A percentile compares a stretch with the other conserved stretches of the same genome.
Conservation (phyloP, 306 rosid species). For the Chamaecrista fasciculata region DNA sequence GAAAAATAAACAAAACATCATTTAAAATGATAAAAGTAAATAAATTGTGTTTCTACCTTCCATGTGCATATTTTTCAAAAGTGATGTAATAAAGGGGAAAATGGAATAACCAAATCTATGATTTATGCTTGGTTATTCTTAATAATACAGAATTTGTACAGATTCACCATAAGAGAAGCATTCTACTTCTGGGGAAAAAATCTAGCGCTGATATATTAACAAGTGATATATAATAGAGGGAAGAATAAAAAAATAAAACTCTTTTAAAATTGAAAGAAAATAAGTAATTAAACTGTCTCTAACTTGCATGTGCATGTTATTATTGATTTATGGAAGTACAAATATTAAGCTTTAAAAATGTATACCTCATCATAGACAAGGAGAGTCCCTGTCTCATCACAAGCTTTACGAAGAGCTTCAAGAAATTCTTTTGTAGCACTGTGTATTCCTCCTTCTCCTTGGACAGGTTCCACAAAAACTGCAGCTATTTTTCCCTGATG, state of each 20-base stretch:
- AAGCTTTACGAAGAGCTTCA: conserved; percentile 62
- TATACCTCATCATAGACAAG: conserved; percentile 90
- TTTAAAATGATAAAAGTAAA: background rate
- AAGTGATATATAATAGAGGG: conserved; percentile 11
- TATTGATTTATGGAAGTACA: background rate
- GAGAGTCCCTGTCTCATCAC: conserved; percentile 79
- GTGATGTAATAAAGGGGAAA: no score
- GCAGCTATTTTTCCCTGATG: conserved; percentile 70
- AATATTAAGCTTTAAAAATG: background rate
- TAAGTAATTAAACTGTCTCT: no score
- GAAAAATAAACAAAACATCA: background rate
- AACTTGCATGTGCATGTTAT: conserved; percentile 1
- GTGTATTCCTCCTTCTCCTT: conserved; percentile 95
- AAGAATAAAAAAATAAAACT: background rate
- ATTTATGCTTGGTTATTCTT: background rate
- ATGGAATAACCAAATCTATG: background rate
- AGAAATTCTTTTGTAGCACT: conserved; percentile 86
- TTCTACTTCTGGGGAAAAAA: background rate
- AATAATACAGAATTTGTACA: background rate
- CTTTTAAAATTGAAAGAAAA: background rate
- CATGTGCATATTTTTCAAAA: no score
- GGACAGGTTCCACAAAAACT: conserved; percentile 90
- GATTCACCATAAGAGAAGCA: background rate
- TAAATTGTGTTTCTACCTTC: no score
- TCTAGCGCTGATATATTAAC: conserved; percentile 1